phyloP scores from a whole-genome alignment of 2,329 filamentous ascomycete genomes.

The Xylaria hypoxylon region DNA sequence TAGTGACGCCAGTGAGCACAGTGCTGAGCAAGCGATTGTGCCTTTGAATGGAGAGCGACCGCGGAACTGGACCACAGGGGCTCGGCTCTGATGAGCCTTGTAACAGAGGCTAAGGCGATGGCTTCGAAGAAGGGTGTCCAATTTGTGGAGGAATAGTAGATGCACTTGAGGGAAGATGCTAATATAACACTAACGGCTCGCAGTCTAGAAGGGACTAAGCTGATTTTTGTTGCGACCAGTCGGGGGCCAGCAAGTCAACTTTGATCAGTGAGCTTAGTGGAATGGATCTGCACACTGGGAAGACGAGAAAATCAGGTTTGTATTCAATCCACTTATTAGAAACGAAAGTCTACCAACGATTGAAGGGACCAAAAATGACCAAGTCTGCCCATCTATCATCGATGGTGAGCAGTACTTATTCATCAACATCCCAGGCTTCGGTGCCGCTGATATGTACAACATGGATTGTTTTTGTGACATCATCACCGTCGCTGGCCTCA shows the following conservation, averaged over 20 bases:
- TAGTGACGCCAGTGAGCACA: neutral
- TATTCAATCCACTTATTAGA: neutral
- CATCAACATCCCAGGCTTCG: slow-evolving; percentile 16
- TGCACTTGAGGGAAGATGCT: neutral
- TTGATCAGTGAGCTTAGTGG: slow-evolving; percentile 1
- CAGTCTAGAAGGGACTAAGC: slow-evolving; percentile 9
- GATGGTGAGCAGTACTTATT: slow-evolving; percentile 16
- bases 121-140: neutral
- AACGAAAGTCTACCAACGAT: neutral
- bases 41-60: neutral
- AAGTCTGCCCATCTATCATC: slow-evolving; percentile 11
- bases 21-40: neutral
- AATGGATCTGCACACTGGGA: neutral
- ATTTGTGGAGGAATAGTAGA: neutral
- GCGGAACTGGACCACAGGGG: neutral
- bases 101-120: neutral
- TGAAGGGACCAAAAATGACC: slow-evolving; percentile 2
- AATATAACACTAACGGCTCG: neutral
- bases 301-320: slow-evolving; percentile 11
- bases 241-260: slow-evolving; percentile 3
- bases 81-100: neutral
- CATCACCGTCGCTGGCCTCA: slow-evolving; percentile 2
- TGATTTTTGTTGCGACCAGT: slow-evolving; percentile 14
- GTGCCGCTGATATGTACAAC: slow-evolving; percentile 10
- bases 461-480: slow-evolving; percentile 14